Evolutionary conservation across 2,329 filamentous ascomycete species (phyloP), one percentile per base, ranked within the genome.

Genomic region (Phyllosticta citribraziliensis): DNA sequence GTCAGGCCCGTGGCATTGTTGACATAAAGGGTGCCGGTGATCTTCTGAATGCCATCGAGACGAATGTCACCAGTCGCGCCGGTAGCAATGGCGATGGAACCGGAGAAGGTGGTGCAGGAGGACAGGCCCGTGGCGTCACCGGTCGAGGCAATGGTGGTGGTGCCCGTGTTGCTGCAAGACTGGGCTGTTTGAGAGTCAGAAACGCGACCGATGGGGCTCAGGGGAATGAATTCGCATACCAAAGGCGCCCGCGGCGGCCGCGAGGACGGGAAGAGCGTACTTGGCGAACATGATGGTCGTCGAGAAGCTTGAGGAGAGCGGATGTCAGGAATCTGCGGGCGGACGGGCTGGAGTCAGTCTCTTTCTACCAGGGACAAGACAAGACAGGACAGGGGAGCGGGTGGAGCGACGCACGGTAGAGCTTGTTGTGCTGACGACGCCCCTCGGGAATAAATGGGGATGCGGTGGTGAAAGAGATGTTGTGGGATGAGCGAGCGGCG

Each of bases 21-120:
- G 68, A 75, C 76, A 56, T 73, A 75, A 60, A 88, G 73, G 68
- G 78, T 77, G 69, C 83, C 83, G 17, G 75, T 77, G 76, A 90
- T 88, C 63, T 76, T 68, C 72, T 83, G 75, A 54, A 82, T 80
- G 61, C 86, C 85, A 68, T 83, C 77, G 65, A 97, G 75, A 60
- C 78, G 75, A 66, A 96, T 80, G 64, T 75, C 73, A 55, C 82
- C 82, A 57, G 80, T 75, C 50, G 85, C 80, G 57, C 73, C 71
- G 47, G 79, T 78, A 64, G 80, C 80, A 66, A 96, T 81, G 65
- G 83, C 80, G 64, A 96, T 79, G 72, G 83, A 81, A 69, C 88
- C 91, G 57, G 82, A 76, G 71, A 89, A 81, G 61, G 83, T 88
- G n/a, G 76, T 72, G 82, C 92, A 96, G 65, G 72, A 69, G 59